Evolutionary conservation across 2,329 filamentous ascomycete species (phyloP).

Genomic region (Colletotrichum paranaense): DNA sequence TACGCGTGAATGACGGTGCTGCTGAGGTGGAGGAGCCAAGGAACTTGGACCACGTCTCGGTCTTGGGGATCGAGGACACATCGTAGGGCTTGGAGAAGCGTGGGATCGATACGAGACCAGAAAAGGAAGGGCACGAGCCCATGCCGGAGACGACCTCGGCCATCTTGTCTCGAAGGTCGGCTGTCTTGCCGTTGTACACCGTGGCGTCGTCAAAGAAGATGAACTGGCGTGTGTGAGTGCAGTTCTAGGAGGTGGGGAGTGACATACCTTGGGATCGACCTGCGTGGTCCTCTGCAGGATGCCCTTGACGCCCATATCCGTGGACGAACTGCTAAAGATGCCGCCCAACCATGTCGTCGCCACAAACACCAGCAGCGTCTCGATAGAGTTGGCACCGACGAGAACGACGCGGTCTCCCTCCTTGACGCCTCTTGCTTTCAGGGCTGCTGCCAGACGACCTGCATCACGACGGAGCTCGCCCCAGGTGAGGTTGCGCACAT

Average conservation of each 20-base stretch:
- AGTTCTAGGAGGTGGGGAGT: background rate
- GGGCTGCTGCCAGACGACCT: slow-evolving; percentile 71
- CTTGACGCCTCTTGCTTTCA: slow-evolving; percentile 73
- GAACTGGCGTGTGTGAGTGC: slow-evolving; percentile 52
- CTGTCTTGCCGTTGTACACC: slow-evolving; percentile 81
- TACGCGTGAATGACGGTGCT: slow-evolving; percentile 65
- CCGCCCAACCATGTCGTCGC: slow-evolving; percentile 78
- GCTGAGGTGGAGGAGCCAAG: slow-evolving; percentile 45
- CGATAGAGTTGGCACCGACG: slow-evolving; percentile 79
- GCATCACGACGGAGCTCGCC: slow-evolving; percentile 70
- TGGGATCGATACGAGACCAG: slow-evolving; percentile 72
- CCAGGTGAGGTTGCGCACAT: slow-evolving; percentile 72
- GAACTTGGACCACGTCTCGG: slow-evolving; percentile 59
- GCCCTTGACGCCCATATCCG: slow-evolving; percentile 85
- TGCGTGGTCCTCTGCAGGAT: slow-evolving; percentile 80
- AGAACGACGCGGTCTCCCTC: slow-evolving; percentile 81
- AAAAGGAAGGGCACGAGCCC: slow-evolving; percentile 68
- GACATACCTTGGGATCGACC: slow-evolving; percentile 73
- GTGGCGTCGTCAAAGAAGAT: slow-evolving; percentile 88
- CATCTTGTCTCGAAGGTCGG: slow-evolving; percentile 81
- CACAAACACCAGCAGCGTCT: slow-evolving; percentile 78
- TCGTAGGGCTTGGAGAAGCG: slow-evolving; percentile 73
- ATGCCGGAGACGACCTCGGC: slow-evolving; percentile 72
- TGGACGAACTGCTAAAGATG: slow-evolving; percentile 80
- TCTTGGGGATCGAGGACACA: slow-evolving; percentile 62